Evolutionary conservation across 2,329 filamentous ascomycete genomes (phyloP).

Genomic region (Clarireedia hainanense): DNA sequence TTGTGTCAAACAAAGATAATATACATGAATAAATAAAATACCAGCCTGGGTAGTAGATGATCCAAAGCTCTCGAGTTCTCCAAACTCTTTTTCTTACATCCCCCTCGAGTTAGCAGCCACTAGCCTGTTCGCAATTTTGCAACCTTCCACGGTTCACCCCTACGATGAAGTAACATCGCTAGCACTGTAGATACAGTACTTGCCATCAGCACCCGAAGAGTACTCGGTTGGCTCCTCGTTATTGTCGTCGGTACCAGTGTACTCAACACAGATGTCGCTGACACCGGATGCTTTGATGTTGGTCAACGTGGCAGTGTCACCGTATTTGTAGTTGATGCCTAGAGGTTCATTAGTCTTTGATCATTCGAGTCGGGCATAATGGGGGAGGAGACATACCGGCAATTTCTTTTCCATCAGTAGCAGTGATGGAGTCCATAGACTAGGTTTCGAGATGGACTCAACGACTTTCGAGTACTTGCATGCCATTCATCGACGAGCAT

Average conservation of each 20-base stretch:
- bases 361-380: neutral
- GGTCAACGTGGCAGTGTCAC: constrained; percentile 37
- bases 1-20: neutral
- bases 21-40: neutral
- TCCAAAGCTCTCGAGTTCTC: neutral
- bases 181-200: constrained; percentile 25
- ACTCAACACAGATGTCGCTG: constrained; percentile 20
- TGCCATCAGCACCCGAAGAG: constrained; percentile 32
- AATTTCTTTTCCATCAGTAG: constrained; percentile 30
- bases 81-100: no score
- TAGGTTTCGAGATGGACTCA: no score
- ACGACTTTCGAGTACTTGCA: no score
- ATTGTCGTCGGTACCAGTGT: constrained; percentile 31
- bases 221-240: constrained; percentile 33
- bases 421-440: constrained; percentile 37
- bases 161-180: constrained; percentile 9
- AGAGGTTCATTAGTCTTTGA: constrained; percentile 29
- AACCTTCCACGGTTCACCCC: no score
- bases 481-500: no score
- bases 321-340: constrained; percentile 46
- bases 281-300: constrained; percentile 30
- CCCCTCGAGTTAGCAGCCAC: neutral
- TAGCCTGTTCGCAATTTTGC: neutral
- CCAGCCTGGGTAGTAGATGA: neutral
- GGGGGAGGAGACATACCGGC: constrained; percentile 10